Percentiles rank a stretch among this genome's conserved stretches.
Conservation (phyloP, 495 filamentous ascomycete genomes). For the Penicillium nucicola region DNA sequence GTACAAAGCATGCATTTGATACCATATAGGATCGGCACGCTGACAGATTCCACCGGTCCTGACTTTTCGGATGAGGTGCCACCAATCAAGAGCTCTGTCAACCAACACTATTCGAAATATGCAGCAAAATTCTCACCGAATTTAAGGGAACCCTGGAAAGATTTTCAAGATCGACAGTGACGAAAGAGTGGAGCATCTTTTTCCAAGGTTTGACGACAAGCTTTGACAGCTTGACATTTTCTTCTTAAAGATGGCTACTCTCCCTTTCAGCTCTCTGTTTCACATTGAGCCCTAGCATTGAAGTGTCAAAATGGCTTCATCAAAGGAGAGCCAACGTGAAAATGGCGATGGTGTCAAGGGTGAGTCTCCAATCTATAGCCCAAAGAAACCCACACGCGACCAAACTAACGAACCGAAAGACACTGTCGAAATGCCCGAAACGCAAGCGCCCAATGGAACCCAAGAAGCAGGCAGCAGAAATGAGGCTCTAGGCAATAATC, state of each 20-base stretch:
- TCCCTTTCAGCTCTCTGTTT: too few relatives aligned
- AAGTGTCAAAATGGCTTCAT: too few relatives aligned
- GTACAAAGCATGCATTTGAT: too few relatives aligned
- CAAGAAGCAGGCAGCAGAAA: constrained; percentile 13
- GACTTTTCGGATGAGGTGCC: too few relatives aligned
- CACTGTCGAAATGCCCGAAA: constrained; percentile 3
- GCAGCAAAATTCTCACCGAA: background rate
- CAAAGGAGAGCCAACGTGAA: too few relatives aligned
- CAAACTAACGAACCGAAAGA: constrained; percentile 2
- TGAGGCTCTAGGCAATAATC: constrained; percentile 9
- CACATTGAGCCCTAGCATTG: background rate
- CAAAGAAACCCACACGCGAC: background rate
- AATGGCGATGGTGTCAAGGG: too few relatives aligned
- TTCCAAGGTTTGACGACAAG: background rate
- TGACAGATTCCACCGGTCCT: too few relatives aligned
- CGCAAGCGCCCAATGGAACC: constrained; percentile 9
- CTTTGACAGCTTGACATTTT: background rate
- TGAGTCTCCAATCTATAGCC: background rate
- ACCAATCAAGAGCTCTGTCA: background rate
- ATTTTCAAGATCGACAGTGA: background rate
- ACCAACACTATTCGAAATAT: background rate
- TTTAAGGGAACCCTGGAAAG: background rate
- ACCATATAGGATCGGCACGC: too few relatives aligned
- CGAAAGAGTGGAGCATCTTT: constrained; percentile 1
- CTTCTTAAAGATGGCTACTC: too few relatives aligned